phyloP scores from a whole-genome alignment of 495 filamentous ascomycete species.

The Thermochaetoides thermophila region DNA sequence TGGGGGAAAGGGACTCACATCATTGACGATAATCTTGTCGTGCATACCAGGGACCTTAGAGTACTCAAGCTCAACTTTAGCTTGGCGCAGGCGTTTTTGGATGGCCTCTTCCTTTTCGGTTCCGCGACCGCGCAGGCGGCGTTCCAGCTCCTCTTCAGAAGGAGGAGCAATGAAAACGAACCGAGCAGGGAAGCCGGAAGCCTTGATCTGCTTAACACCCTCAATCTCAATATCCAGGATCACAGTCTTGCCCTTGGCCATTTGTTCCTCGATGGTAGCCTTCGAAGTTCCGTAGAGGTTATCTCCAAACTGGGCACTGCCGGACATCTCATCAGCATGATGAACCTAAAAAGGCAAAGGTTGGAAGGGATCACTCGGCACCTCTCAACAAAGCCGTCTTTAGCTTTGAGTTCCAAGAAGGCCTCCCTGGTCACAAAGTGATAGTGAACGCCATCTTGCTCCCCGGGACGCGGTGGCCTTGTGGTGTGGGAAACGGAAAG shows the following conservation, averaged over 20 bases:
- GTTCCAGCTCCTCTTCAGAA: constrained; percentile 56
- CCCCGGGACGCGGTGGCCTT: constrained; percentile 57
- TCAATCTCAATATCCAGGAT: constrained; percentile 93
- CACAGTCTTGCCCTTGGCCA: constrained; percentile 48
- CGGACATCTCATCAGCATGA: background rate
- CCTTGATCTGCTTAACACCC: constrained; percentile 91
- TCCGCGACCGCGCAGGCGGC: constrained; percentile 60
- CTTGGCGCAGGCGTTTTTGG: constrained; percentile 59
- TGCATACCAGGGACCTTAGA: constrained; percentile 57
- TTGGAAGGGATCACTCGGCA: background rate
- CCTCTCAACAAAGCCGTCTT: constrained; percentile 67
- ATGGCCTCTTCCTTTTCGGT: constrained; percentile 74
- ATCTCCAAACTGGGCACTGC: constrained; percentile 63
- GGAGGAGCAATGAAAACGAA: constrained; percentile 81
- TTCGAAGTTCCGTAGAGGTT: constrained; percentile 82
- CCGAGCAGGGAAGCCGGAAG: constrained; percentile 56
- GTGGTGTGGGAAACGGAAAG: constrained; percentile 85
- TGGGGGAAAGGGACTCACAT: constrained; percentile 20
- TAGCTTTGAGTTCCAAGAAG: constrained; percentile 52
- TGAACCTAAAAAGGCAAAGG: background rate
- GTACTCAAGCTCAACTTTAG: constrained; percentile 69
- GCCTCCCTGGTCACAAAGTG: constrained; percentile 56
- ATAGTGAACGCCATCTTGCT: constrained; percentile 67
- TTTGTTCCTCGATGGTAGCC: constrained; percentile 58
- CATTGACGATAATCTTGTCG: constrained; percentile 80